Percentiles rank a stretch among this genome's conserved stretches.
Evolutionary conservation across 305 asterid genomes (phyloP).

Genomic region (Ilex paraguariensis): DNA sequence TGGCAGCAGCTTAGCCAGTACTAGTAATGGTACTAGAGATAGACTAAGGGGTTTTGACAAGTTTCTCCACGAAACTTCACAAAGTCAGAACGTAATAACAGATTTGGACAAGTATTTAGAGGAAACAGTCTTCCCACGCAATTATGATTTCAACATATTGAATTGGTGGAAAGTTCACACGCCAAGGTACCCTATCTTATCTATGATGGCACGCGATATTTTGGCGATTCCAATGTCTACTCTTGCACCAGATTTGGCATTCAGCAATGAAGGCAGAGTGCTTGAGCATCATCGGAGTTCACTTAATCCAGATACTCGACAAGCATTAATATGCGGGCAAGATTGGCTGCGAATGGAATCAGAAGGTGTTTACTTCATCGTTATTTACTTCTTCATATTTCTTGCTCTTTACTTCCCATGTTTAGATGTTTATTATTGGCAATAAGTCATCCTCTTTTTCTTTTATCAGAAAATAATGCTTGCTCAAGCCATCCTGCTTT

Average conservation of each 20-base stretch:
- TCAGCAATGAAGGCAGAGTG: conserved; percentile 59
- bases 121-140: conserved; percentile 89
- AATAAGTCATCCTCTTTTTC: conserved; percentile 2
- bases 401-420: conserved; percentile 3
- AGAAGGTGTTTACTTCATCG: conserved; percentile 36
- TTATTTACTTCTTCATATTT: neutral
- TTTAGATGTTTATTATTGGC: conserved; percentile 1
- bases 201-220: conserved; percentile 91
- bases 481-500: conserved; percentile 38
- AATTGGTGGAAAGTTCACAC: conserved; percentile 99
- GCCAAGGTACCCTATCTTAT: conserved; percentile 92
- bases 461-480: conserved; percentile 30
- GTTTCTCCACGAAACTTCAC: conserved; percentile 74
- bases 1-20: conserved; percentile 38
- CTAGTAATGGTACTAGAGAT: conserved; percentile 55
- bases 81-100: conserved; percentile 53
- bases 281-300: conserved; percentile 58
- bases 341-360: conserved; percentile 77
- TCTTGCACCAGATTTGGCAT: conserved; percentile 60
- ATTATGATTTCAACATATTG: conserved; percentile 69
- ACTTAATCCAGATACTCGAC: conserved; percentile 69
- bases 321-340: conserved; percentile 89
- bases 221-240: conserved; percentile 78
- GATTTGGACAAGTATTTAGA: conserved; percentile 84
- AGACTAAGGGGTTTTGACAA: conserved; percentile 87